Evolutionary conservation across 192 early-diverging fungal genomes (phyloP).

Genomic region (Coemansia sp.): DNA sequence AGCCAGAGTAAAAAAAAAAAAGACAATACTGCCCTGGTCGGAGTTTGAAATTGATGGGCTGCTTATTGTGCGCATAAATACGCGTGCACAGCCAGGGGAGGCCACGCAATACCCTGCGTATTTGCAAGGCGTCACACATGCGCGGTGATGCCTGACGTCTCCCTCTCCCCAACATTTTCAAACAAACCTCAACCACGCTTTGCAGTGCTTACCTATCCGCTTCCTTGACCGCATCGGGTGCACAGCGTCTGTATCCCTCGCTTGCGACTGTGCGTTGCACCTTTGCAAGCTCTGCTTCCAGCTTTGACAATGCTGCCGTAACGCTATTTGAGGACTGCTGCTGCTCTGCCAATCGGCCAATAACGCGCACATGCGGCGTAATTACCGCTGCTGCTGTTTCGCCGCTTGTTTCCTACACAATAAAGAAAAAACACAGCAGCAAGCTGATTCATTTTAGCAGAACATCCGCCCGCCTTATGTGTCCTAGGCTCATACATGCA

Average conservation of each 20-base stretch:
- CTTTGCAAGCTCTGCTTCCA: slow-evolving; percentile 33
- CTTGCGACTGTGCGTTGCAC: slow-evolving; percentile 22
- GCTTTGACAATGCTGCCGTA: slow-evolving; percentile 19
- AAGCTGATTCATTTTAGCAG: not conserved
- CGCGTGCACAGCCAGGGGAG: not conserved
- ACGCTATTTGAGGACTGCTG: not conserved
- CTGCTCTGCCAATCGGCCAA: slow-evolving; percentile 11
- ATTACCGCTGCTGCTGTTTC: slow-evolving; percentile 16
- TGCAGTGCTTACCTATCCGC: slow-evolving; percentile 45
- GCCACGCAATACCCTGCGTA: not conserved
- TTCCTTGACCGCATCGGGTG: slow-evolving; percentile 40
- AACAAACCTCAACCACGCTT: not conserved
- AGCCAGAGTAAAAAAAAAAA: slow-evolving; percentile 2
- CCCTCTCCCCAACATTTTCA: not conserved
- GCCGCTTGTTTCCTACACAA: not conserved
- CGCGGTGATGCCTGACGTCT: slow-evolving; percentile 4
- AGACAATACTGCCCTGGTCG: slow-evolving; percentile 29
- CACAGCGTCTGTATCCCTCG: slow-evolving; percentile 32
- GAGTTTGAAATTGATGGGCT: slow-evolving; percentile 43
- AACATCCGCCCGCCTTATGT: not conserved
- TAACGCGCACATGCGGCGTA: slow-evolving; percentile 35
- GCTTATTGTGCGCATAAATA: slow-evolving; percentile 4
- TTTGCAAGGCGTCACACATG: not conserved
- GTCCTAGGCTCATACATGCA: not conserved
- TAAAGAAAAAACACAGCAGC: not conserved